Evolutionary conservation across 2,329 filamentous ascomycete species (phyloP), one percentile per base, ranked within the genome.

Genomic region (Diaporthe ampelina): DNA sequence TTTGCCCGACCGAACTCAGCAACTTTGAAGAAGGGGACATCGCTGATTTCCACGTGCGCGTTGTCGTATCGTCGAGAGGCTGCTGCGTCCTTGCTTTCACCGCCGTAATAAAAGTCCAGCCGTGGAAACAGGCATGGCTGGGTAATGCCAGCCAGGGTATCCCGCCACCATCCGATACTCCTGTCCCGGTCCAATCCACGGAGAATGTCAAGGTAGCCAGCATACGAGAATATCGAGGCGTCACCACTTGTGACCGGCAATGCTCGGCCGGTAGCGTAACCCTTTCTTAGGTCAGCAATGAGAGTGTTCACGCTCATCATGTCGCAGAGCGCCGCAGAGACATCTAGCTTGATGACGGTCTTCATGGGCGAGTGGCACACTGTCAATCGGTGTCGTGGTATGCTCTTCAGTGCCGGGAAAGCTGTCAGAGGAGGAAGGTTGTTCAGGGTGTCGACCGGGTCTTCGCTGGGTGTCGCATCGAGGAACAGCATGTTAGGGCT

Each of bases 401-500:
- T 37, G 37, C 70, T 74, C 58, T 63, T 86, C 84, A 1, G 79
- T 79, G 78, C 83, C 77, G 76, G 79, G 73, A 72, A 81, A 61
- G 74, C 79, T 48, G 81, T 81, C 59, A 89, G 78, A 8, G 84
- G 81, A 0, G 88, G 86, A 0, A 89, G 79, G 13, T 82, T 84
- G 73, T 82, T 81, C 58, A 87, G 81, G 21, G 85, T 77, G 70
- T 81, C 75, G 75, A 84, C 76, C 73, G 84, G 79, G 77, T 87
- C 78, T 77, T 85, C 79, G 72, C 83, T 74, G 63, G 83, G 77
- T 0, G 81, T 81, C 2, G 85, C 84, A 69, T 90, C 88, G 58
- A 90, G 84, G 70, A 89, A 90, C 6, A 90, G 81, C 85, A 90
- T 89, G 48, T 82, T 84, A 0, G 88, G 87, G 0, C 87, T 88